A percentile compares a stretch with the other conserved stretches of the same genome.
These are phyloP conservation scores for Vitis hybrid DNA, from an alignment of 177 flowering plant genomes.

Conservation along the genomic window DNA sequence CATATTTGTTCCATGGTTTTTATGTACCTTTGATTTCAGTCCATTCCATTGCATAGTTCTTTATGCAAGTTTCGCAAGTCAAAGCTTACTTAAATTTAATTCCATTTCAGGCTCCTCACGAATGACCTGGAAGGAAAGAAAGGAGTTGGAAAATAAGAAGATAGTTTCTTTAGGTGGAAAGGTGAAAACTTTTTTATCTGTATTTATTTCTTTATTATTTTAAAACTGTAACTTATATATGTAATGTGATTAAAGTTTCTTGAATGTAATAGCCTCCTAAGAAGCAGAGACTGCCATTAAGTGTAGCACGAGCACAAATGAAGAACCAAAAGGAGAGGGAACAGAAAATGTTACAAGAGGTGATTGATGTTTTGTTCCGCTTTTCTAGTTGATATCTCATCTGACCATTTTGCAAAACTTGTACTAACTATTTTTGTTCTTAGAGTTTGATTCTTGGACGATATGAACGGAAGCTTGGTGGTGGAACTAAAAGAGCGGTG, in stretches of 20 bases:
- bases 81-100: no score
- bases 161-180: constrained; percentile 83
- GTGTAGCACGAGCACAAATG: constrained; percentile 57
- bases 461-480: constrained; percentile 34
- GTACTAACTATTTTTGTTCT: neutral
- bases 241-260: neutral
- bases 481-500: constrained; percentile 15
- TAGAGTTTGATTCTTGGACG: constrained; percentile 53
- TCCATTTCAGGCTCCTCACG: constrained; percentile 52
- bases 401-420: neutral
- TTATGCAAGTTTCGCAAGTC: no score
- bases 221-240: neutral
- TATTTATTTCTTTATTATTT: no score
- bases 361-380: constrained; percentile 16
- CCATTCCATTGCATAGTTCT: no score
- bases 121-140: constrained; percentile 88
- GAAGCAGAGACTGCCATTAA: constrained; percentile 67
- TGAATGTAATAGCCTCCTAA: constrained; percentile 53
- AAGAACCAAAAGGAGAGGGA: constrained; percentile 73
- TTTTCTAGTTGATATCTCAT: neutral
- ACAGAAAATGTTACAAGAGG: constrained; percentile 62
- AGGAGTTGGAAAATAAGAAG: constrained; percentile 59
- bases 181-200: constrained; percentile 33
- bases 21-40: no score
- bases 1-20: no score